Percentiles rank a stretch among this genome's conserved stretches.
Conservation (phyloP, 495 filamentous ascomycete species). For the Lepraria neglecta region DNA sequence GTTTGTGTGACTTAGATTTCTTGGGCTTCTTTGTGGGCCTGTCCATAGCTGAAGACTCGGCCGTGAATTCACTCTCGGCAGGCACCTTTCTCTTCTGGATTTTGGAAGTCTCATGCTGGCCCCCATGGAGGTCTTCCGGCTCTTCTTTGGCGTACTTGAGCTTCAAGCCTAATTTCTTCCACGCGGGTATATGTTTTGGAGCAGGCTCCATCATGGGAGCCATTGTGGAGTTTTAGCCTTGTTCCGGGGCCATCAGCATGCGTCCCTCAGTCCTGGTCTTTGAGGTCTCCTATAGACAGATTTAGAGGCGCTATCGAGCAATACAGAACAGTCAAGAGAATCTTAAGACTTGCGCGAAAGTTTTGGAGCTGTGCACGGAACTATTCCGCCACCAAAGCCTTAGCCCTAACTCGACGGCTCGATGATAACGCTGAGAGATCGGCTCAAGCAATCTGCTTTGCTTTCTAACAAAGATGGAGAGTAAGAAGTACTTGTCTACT, state of each 20-base stretch:
- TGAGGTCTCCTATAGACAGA: too few species aligned
- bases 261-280: too few species aligned
- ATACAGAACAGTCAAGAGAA: too few species aligned
- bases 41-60: not conserved
- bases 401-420: not conserved
- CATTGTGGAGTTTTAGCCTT: slow-evolving; percentile 21
- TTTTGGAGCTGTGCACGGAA: not conserved
- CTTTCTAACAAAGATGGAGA: too few species aligned
- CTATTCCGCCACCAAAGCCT: not conserved
- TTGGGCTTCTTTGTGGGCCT: slow-evolving; percentile 21
- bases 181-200: slow-evolving; percentile 55
- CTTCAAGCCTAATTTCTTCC: slow-evolving; percentile 72
- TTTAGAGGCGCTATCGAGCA: too few species aligned
- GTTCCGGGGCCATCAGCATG: not conserved
- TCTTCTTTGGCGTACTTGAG: slow-evolving; percentile 56
- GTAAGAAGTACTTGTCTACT: too few species aligned
- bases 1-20: slow-evolving; percentile 25
- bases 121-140: slow-evolving; percentile 27
- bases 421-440: not conserved
- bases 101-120: slow-evolving; percentile 9
- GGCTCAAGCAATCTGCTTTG: too few species aligned
- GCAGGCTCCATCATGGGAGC: slow-evolving; percentile 24
- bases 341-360: not conserved
- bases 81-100: slow-evolving; percentile 25
- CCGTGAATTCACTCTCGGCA: slow-evolving; percentile 21